Evolutionary conservation across 306 rosid genomes (phyloP), one percentile per base, ranked within the genome.

Genomic region (Prunus campanulata): DNA sequence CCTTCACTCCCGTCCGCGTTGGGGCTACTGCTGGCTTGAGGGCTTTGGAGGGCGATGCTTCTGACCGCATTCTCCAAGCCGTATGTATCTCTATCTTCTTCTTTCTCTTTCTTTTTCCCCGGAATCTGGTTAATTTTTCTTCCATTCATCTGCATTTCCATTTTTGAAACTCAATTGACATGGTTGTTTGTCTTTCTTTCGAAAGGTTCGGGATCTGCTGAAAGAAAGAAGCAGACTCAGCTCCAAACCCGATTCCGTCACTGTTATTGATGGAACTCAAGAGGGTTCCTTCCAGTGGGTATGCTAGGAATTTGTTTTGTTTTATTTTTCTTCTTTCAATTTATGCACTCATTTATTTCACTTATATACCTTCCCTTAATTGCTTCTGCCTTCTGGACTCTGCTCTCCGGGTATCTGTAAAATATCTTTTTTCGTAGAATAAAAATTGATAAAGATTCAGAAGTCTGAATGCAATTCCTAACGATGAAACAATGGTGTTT

Each of bases 1-100:
- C 89, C 42, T 89, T 79, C 80, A 92, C 99, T 47, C 98, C 90
- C 3, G 99, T 96, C 83, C 87, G 99, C 68, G 98, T 96, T 81
- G 99, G 99, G 88, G 99, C 99, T 29, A 96, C 99, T 77, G 99
- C 99, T 25, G 99, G 99, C 60, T 82, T 96, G 84, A 85, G 99
- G 77, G 84, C 97, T 46, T 81, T 96, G 88, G 88, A 83, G 70
- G 97, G 92, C 39, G 93, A 92, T 78, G 76, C 96, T 32, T 89
- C 99, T 11, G 87, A 96, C 44, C 89, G 82, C 82, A 92, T 96
- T 70, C 86, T 96, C 89, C 93, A 91, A 87, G 98, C 93, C 83
- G 99, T 93, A 87, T 75, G 48, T 62, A 42, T 56, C 55, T 46
- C 46, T 24, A 46, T 20, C 61, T 27, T 47, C 30, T 65, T 27